phyloP scores from a whole-genome alignment of 345 rosid species.

The Gossypium anomalum region DNA sequence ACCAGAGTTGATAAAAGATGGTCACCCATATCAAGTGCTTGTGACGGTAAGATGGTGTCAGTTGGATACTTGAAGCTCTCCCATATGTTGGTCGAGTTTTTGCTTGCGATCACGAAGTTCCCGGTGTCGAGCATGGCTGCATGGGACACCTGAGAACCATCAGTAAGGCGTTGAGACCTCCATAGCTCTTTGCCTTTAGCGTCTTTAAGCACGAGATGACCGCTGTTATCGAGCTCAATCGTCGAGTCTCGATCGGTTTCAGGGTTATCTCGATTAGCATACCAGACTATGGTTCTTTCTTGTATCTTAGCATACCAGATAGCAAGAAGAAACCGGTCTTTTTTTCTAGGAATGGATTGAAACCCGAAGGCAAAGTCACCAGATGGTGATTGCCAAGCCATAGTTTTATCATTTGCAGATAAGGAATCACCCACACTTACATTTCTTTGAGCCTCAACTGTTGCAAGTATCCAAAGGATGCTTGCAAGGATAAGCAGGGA shows the following conservation, averaged over 20 bases:
- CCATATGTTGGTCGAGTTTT: constrained; percentile 24
- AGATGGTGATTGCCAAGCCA: constrained; percentile 7
- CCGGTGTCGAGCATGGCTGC: constrained; percentile 29
- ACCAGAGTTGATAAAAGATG: not conserved
- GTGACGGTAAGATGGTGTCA: constrained; percentile 40
- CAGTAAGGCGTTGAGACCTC: not conserved
- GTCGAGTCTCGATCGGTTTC: not conserved
- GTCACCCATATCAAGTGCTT: constrained; percentile 9
- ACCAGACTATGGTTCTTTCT: constrained; percentile 7
- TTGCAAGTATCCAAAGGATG: not conserved
- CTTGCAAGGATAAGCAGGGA: not conserved
- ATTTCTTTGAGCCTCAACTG: not conserved
- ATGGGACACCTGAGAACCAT: not conserved
- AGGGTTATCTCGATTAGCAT: constrained; percentile 3
- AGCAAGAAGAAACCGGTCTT: constrained; percentile 9
- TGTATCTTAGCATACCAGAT: constrained; percentile 12
- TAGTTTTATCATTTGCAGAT: constrained; percentile 1
- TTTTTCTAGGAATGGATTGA: not conserved
- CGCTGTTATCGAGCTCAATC: not conserved
- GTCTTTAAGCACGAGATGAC: constrained; percentile 7
- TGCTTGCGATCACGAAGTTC: constrained; percentile 32
- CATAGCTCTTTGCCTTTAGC: not conserved
- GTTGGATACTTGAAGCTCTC: constrained; percentile 38
- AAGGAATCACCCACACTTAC: constrained; percentile 11
- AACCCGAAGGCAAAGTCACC: constrained; percentile 16